Base-by-base conservation (phyloP, 805 yeast species). In the Kregervanrija fluxuum region DNA sequence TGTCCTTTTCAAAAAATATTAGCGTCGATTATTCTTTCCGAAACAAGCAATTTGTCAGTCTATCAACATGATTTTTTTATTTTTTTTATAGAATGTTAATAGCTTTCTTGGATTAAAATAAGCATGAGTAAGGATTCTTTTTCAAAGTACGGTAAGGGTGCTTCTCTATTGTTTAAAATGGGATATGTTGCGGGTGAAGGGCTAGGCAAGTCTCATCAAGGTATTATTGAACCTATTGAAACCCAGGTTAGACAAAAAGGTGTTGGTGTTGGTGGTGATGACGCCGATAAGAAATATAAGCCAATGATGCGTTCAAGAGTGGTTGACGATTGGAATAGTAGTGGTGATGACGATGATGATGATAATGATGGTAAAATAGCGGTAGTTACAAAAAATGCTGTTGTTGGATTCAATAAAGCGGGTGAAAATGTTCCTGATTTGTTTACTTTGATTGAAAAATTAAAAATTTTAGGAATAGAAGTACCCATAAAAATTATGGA, bases 111-210 rank as follows among this genome's bases (percentile, higher is more conserved):
- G 28, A 6, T 22, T 4, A 6, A 4, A 6, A 22, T 22, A 22
- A 22, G 4, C 6, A 22, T 22, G 28, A 6, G 8, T 6, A 22
- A 22, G 28, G 28, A 22, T 22, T 22, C 28, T 22, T 22, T 22
- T 22, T 22, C 28, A 16, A 41, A 44, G 16, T 89, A 90, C 57
- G 98, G 98, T 6, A 77, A 88, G 34, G 98, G 98, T 33, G 95
- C 95, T 3, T 64, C 73, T 41, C 65, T 91, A 41, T 61, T 91
- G 66, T 70, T 78, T 48, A 75, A 79, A 49, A 90, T 91, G 98
- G 99, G 99, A 0, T 90, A 86, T 62, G 72, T 73, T 8, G 75
- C 75, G 35, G 98, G 99, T 0, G 69, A 75, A 54, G 98, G 97
- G 0, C 71, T 91, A n/a, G 99, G 99, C 2, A 67, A 67, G 5